phyloP scores from a whole-genome alignment of 1,139 yeast species.

The Yamadazyma siamensis region DNA sequence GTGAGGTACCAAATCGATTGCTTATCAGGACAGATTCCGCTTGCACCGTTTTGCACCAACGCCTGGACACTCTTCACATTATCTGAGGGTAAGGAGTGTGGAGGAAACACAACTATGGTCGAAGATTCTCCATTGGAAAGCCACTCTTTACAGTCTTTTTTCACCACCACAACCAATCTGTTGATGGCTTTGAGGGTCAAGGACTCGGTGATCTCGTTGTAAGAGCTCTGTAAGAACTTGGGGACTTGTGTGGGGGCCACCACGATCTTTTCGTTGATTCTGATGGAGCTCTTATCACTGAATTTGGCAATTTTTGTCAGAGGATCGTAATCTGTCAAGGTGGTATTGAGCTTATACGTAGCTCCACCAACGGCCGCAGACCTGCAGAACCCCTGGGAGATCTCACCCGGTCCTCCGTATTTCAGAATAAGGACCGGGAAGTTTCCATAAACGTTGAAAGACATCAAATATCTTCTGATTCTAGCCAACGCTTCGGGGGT shows the following conservation, averaged over 20 bases:
- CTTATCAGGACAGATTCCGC: conserved; percentile 87
- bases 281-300: conserved; percentile 72
- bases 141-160: conserved; percentile 89
- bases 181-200: conserved; percentile 53
- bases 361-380: conserved; percentile 99
- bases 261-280: conserved; percentile 73
- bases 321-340: conserved; percentile 62
- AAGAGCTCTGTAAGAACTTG: conserved; percentile 34
- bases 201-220: conserved; percentile 31
- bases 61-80: conserved; percentile 80
- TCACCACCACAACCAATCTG: conserved; percentile 77
- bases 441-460: conserved; percentile 91
- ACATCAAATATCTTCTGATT: conserved; percentile 75
- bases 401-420: conserved; percentile 95
- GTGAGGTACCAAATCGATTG: conserved; percentile 90
- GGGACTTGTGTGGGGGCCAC: conserved; percentile 72
- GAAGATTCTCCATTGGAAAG: conserved; percentile 79
- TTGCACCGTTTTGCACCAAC: conserved; percentile 80
- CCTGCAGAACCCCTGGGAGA: conserved; percentile 95
- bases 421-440: conserved; percentile 91
- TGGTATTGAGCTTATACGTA: conserved; percentile 78
- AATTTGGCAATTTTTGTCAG: conserved; percentile 63
- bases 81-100: conserved; percentile 64
- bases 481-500: conserved; percentile 76
- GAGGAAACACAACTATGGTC: conserved; percentile 93